Evolutionary conservation across 768 basidiomycete species (phyloP).

Genomic region (Chalciporus chontae): DNA sequence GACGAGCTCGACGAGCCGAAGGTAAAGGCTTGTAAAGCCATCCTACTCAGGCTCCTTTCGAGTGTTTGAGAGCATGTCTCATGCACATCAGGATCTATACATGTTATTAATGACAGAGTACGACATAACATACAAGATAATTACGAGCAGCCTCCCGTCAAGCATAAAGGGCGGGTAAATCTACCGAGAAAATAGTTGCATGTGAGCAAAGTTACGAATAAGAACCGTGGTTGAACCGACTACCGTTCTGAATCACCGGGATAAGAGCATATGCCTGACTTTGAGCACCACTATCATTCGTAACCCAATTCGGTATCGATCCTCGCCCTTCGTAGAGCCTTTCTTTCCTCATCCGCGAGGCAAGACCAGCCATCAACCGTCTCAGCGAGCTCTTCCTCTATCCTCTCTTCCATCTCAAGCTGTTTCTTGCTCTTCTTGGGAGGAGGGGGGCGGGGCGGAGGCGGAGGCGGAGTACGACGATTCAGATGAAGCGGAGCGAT

Average conservation of each 20-base stretch:
- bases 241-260: no score
- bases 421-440: constrained; percentile 81
- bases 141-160: background rate
- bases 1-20: constrained; percentile 8
- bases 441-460: constrained; percentile 64
- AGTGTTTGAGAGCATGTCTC: background rate
- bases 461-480: constrained; percentile 69
- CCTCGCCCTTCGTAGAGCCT: constrained; percentile 54
- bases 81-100: background rate
- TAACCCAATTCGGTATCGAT: constrained; percentile 61
- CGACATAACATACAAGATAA: background rate
- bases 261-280: background rate
- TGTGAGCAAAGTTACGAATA: no score
- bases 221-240: no score
- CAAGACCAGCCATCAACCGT: constrained; percentile 62
- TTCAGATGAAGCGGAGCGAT: constrained; percentile 79
- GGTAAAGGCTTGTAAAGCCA: constrained; percentile 19
- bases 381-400: constrained; percentile 78
- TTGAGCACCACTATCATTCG: constrained; percentile 31
- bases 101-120: background rate
- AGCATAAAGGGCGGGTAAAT: no score
- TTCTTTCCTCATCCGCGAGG: constrained; percentile 41
- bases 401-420: constrained; percentile 68
- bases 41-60: constrained; percentile 21
- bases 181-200: no score